phyloP scores from a whole-genome alignment of 768 basidiomycete species.

The Psilocybe azurescens region DNA sequence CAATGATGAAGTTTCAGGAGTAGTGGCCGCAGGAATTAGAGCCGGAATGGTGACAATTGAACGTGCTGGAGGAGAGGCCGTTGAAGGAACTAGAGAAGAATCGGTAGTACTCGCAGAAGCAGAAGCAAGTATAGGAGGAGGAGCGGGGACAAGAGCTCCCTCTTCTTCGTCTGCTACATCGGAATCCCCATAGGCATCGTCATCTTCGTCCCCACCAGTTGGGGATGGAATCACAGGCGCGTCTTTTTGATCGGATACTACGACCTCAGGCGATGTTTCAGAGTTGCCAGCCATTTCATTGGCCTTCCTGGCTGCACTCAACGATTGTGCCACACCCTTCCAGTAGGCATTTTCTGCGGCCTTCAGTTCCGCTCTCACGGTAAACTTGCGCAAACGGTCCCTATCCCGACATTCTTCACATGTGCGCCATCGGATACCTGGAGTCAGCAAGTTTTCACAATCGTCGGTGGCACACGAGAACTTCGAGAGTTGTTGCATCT shows the following conservation, averaged over 20 bases:
- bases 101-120: no score
- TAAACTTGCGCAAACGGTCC: constrained; percentile 33
- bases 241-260: neutral
- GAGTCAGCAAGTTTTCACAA: constrained; percentile 50
- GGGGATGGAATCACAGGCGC: neutral
- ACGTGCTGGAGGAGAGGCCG: neutral
- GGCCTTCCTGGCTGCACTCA: constrained; percentile 8
- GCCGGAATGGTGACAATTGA: neutral
- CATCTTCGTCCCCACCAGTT: constrained; percentile 3
- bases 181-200: constrained; percentile 12
- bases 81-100: no score
- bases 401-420: constrained; percentile 50
- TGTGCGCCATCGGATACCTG: constrained; percentile 50
- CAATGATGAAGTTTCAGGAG: no score
- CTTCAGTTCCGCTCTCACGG: constrained; percentile 16
- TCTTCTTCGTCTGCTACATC: constrained; percentile 11
- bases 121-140: neutral
- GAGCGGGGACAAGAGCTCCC: neutral
- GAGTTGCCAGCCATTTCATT: neutral
- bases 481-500: constrained; percentile 22
- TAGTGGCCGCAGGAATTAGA: no score
- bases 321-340: constrained; percentile 11
- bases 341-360: constrained; percentile 9
- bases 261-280: neutral
- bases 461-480: constrained; percentile 41